A percentile compares a stretch with the other conserved stretches of the same genome.
Conservation (phyloP, 2,329 filamentous ascomycete species). For the Xylaria hypoxylon region DNA sequence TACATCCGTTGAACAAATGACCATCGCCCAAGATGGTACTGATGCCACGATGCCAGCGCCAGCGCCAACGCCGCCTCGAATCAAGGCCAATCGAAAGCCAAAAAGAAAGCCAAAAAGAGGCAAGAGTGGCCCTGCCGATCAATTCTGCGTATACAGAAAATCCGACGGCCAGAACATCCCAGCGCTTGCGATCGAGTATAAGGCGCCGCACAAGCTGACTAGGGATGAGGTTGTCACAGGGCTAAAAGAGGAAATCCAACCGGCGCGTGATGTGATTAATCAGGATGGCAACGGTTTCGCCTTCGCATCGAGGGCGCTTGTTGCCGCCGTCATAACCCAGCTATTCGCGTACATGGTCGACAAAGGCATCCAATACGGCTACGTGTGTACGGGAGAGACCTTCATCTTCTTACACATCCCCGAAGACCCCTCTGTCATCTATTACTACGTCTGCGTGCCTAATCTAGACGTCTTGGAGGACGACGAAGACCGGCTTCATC, state of each 20-base stretch:
- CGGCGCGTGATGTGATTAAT: slow-evolving; percentile 51
- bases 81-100: slow-evolving; percentile 38
- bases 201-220: slow-evolving; percentile 43
- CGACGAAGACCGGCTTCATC: slow-evolving; percentile 51
- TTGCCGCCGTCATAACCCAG: slow-evolving; percentile 54
- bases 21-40: slow-evolving; percentile 29
- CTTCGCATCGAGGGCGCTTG: slow-evolving; percentile 49
- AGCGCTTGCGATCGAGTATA: slow-evolving; percentile 52
- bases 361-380: slow-evolving; percentile 25
- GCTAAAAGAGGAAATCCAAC: slow-evolving; percentile 52
- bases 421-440: slow-evolving; percentile 47
- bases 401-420: slow-evolving; percentile 14
- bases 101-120: slow-evolving; percentile 40
- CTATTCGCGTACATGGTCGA: slow-evolving; percentile 50
- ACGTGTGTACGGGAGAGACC: slow-evolving; percentile 22
- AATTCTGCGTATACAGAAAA: slow-evolving; percentile 50
- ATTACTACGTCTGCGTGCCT: slow-evolving; percentile 49
- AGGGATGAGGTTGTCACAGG: slow-evolving; percentile 51
- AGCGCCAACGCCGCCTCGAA: slow-evolving; percentile 12
- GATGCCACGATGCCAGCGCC: slow-evolving; percentile 25
- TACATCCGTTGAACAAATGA: slow-evolving; percentile 44
- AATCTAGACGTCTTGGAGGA: slow-evolving; percentile 49
- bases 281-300: slow-evolving; percentile 48
- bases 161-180: slow-evolving; percentile 38
- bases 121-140: slow-evolving; percentile 50